Conservation (phyloP, 2,329 filamentous ascomycete species). For the Didymella sp. region DNA sequence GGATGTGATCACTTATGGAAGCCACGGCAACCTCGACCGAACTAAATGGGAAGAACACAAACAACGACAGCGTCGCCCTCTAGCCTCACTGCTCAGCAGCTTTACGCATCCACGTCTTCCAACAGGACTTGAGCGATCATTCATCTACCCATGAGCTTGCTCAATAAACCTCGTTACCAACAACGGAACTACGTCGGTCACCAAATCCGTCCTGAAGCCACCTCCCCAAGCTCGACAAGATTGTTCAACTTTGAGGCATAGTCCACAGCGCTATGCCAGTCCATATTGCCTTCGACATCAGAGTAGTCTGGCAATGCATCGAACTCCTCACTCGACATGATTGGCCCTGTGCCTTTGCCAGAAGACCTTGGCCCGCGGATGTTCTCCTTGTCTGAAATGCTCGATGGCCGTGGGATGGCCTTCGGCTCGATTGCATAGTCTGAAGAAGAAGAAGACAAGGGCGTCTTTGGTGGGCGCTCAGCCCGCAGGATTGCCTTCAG, state of each 20-base stretch:
- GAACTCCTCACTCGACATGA: slow-evolving; percentile 10
- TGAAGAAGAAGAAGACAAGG: not conserved
- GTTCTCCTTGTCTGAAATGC: not conserved
- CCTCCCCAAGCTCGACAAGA: not conserved
- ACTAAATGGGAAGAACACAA: not conserved
- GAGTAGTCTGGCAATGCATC: not conserved
- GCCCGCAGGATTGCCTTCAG: not conserved
- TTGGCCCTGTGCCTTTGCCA: not conserved
- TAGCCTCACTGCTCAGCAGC: not conserved
- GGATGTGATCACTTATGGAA: not conserved
- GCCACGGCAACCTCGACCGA: not conserved
- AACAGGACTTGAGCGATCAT: too few relatives aligned
- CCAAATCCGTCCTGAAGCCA: not conserved
- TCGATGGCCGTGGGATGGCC: not conserved
- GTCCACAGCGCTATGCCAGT: not conserved
- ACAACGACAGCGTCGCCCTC: not conserved
- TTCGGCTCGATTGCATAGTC: not conserved
- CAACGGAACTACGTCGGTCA: not conserved
- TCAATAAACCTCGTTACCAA: not conserved
- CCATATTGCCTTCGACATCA: slow-evolving; percentile 1
- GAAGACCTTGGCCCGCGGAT: not conserved
- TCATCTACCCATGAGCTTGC: too few relatives aligned
- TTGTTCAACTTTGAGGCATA: not conserved
- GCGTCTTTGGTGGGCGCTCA: not conserved
- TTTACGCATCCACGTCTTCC: too few relatives aligned